Evolutionary conservation across 208 protist species (phyloP).

Genomic region (Leptomonas seymouri): DNA sequence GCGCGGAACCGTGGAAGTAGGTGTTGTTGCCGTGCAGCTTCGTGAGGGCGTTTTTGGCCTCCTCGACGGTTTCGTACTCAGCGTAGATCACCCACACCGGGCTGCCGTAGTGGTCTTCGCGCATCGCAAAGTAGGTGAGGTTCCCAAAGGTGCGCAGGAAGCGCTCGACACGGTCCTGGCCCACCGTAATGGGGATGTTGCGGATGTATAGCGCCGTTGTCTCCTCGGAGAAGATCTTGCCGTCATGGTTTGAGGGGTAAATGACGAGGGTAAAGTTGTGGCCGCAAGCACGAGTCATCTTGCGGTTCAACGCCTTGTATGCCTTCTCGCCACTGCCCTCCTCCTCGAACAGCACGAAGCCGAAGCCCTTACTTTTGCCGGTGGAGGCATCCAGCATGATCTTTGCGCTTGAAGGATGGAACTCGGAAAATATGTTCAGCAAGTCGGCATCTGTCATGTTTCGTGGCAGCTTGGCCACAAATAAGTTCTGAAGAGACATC

Average conservation of each 20-base stretch:
- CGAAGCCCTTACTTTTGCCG: slow-evolving; percentile 93
- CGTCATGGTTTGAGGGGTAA: slow-evolving; percentile 79
- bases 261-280: slow-evolving; percentile 77
- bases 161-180: slow-evolving; percentile 54
- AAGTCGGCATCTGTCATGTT: slow-evolving; percentile 81
- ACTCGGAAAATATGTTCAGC: slow-evolving; percentile 59
- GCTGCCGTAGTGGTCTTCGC: slow-evolving; percentile 80
- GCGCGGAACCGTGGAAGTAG: slow-evolving; percentile 62
- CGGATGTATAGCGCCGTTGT: slow-evolving; percentile 79
- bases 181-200: slow-evolving; percentile 71
- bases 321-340: slow-evolving; percentile 81
- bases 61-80: slow-evolving; percentile 72
- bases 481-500: slow-evolving; percentile 56
- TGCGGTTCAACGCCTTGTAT: slow-evolving; percentile 64
- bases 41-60: slow-evolving; percentile 56
- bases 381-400: slow-evolving; percentile 87
- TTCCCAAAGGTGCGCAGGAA: slow-evolving; percentile 69
- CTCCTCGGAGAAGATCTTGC: slow-evolving; percentile 49
- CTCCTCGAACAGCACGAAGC: slow-evolving; percentile 95
- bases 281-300: slow-evolving; percentile 39
- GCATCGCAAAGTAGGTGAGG: slow-evolving; percentile 76
- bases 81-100: slow-evolving; percentile 86
- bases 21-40: slow-evolving; percentile 73
- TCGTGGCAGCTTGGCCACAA: slow-evolving; percentile 91
- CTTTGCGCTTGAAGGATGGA: slow-evolving; percentile 85